Percentiles rank a stretch among this genome's conserved stretches.
These are phyloP conservation scores for Oehlia diaphana DNA, from an alignment of 192 early-diverging fungal species.

Conservation along the genomic window DNA sequence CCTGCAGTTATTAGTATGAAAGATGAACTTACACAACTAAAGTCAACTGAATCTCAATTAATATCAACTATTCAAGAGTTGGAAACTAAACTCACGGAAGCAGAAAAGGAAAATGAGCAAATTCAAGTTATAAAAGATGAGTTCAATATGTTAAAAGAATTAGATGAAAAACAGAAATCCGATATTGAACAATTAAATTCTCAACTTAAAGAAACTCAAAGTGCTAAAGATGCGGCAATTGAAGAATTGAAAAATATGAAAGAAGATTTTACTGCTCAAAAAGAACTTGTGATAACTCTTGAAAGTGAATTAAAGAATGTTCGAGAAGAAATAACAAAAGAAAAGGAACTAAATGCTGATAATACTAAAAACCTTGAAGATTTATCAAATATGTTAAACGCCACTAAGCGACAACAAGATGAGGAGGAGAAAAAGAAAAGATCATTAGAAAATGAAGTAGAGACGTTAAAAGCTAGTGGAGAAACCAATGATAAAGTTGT, in stretches of 20 bases:
- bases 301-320: neutral
- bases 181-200: conserved; percentile 11
- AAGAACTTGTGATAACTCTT: neutral
- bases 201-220: conserved; percentile 9
- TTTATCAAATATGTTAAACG: neutral
- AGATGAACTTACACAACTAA: neutral
- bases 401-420: neutral
- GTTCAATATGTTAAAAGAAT: neutral
- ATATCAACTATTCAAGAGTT: conserved; percentile 6
- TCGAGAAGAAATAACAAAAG: neutral
- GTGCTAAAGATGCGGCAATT: neutral
- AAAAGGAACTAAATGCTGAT: neutral
- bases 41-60: neutral
- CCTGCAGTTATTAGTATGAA: neutral
- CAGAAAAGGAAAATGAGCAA: neutral
- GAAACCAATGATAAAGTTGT: neutral
- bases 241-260: neutral
- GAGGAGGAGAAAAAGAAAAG: neutral
- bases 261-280: conserved; percentile 5
- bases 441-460: neutral
- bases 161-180: neutral
- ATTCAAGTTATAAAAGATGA: conserved; percentile 10
- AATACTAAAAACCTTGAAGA: neutral
- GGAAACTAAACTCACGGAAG: conserved; percentile 1
- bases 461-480: neutral